Evolutionary conservation across 371 early-diverging fungal species (phyloP).

Genomic region (Blyttiomyces sp.): DNA sequence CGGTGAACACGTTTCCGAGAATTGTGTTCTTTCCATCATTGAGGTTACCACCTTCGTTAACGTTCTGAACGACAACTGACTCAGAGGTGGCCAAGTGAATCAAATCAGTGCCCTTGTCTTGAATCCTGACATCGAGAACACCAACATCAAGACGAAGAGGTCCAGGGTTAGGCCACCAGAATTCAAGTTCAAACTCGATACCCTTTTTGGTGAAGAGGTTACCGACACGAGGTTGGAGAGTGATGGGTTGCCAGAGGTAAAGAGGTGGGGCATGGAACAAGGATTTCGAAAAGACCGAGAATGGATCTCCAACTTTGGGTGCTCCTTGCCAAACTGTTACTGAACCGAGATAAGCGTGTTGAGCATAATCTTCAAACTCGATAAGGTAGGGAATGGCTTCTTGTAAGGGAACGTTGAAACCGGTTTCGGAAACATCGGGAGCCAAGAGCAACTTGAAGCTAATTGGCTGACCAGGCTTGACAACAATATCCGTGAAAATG

Average conservation of each 20-base stretch:
- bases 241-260: too few species aligned
- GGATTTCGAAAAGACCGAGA: too few species aligned
- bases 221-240: neutral
- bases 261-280: too few species aligned
- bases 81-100: conserved; percentile 8
- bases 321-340: conserved; percentile 1
- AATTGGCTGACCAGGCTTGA: conserved; percentile 4
- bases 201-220: conserved; percentile 9
- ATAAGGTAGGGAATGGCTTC: conserved; percentile 7
- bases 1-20: conserved; percentile 3
- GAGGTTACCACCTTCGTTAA: conserved; percentile 17
- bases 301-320: neutral
- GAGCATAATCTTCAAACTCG: conserved; percentile 9
- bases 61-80: conserved; percentile 19
- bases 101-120: neutral
- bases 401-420: neutral
- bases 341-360: conserved; percentile 4
- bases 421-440: neutral
- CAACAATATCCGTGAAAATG: conserved; percentile 1
- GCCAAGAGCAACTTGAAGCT: conserved; percentile 4
- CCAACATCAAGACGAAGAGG: conserved; percentile 24
- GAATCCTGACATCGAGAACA: neutral
- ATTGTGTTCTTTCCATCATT: conserved; percentile 1
- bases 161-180: conserved; percentile 15
- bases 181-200: conserved; percentile 8